Evolutionary conservation across 768 basidiomycete genomes (phyloP).

Genomic region (Tephrocybe sp.): DNA sequence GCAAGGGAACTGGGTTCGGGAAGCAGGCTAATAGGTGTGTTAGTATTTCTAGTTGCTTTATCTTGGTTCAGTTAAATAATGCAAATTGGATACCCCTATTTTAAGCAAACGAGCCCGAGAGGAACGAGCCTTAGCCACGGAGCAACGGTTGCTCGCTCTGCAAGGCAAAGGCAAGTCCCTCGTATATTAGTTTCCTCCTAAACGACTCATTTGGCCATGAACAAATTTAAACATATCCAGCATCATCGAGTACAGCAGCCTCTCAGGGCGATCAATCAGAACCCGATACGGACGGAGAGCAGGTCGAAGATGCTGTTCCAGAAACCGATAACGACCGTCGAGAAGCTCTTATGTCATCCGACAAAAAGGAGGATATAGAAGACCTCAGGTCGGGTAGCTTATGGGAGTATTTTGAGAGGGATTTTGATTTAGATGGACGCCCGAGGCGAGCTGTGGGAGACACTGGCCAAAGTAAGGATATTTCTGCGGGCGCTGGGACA

Average conservation of each 20-base stretch:
- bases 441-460: conserved; percentile 10
- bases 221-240: background rate
- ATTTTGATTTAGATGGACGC: conserved; percentile 43
- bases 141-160: conserved; percentile 54
- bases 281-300: conserved; percentile 23
- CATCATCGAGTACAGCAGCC: conserved; percentile 5
- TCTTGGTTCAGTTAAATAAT: background rate
- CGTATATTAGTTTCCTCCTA: background rate
- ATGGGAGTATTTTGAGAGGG: conserved; percentile 47
- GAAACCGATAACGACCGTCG: conserved; percentile 53
- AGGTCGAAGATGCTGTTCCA: conserved; percentile 32
- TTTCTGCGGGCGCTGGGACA: background rate
- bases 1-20: conserved; percentile 61
- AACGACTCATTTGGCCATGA: too few relatives aligned
- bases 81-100: background rate
- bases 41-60: background rate
- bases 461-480: conserved; percentile 17
- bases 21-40: conserved; percentile 68
- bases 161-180: conserved; percentile 30
- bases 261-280: conserved; percentile 23
- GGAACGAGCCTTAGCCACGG: conserved; percentile 75
- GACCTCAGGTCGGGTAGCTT: conserved; percentile 37
- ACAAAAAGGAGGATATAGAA: conserved; percentile 42
- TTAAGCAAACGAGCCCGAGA: conserved; percentile 76
- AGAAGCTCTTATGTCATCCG: conserved; percentile 47